phyloP scores from a whole-genome alignment of 805 yeast species.

The Candida takata region DNA sequence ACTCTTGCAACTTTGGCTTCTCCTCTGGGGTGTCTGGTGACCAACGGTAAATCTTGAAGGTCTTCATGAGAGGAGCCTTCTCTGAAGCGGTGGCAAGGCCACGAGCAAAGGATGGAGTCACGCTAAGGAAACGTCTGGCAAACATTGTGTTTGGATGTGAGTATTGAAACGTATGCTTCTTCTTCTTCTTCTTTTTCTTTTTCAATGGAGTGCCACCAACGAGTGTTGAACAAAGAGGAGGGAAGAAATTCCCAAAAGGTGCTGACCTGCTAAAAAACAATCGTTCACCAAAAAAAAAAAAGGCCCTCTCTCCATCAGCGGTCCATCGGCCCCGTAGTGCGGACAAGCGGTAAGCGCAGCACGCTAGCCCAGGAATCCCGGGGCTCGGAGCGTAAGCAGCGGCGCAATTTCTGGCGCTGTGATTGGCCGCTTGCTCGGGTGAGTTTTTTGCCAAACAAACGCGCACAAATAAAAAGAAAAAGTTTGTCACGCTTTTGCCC shows the following conservation, averaged over 20 bases:
- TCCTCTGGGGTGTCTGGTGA: slow-evolving; percentile 92
- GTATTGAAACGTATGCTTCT: slow-evolving; percentile 1
- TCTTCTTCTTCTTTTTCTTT: no score
- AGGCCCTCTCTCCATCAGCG: neutral
- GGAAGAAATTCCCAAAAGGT: no score
- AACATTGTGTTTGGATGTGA: no score
- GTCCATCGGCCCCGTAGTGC: slow-evolving; percentile 19
- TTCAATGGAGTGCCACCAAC: no score
- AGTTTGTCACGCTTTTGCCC: no score
- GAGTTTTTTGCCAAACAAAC: no score
- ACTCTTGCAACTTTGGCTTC: slow-evolving; percentile 81
- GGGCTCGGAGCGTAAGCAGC: slow-evolving; percentile 15
- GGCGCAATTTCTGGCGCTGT: slow-evolving; percentile 5
- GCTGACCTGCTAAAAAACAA: no score
- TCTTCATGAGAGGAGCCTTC: slow-evolving; percentile 56
- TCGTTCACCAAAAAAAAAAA: no score
- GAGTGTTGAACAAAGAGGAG: no score
- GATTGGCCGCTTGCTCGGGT: slow-evolving; percentile 8
- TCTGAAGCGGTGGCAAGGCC: slow-evolving; percentile 43
- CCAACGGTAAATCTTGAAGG: slow-evolving; percentile 95
- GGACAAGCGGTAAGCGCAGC: slow-evolving; percentile 8
- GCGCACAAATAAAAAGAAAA: no score
- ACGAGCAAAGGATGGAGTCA: slow-evolving; percentile 9
- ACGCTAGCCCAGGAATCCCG: slow-evolving; percentile 1
- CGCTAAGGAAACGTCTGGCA: slow-evolving; percentile 3